A percentile compares a stretch with the other conserved stretches of the same genome.
These are phyloP conservation scores for Alternaria arborescens DNA, from an alignment of 2,329 filamentous ascomycete genomes.

Conservation along the genomic window DNA sequence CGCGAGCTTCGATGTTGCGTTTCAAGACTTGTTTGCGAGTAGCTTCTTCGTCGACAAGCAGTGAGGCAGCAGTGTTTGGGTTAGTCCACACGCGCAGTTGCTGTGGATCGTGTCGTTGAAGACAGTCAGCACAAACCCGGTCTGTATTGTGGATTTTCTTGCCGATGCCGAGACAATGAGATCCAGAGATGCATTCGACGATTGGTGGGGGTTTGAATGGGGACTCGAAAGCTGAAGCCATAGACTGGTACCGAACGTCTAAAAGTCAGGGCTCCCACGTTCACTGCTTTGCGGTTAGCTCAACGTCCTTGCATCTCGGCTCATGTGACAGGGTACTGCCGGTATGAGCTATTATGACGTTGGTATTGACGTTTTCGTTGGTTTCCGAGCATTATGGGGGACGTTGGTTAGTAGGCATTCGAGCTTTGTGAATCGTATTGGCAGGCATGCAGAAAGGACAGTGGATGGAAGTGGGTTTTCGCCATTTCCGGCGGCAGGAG, in stretches of 20 bases:
- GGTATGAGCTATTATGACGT: constrained; percentile 16
- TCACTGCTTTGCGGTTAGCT: constrained; percentile 27
- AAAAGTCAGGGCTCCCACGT: constrained; percentile 21
- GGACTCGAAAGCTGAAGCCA: constrained; percentile 25
- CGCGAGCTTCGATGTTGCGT: constrained; percentile 34
- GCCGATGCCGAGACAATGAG: constrained; percentile 38
- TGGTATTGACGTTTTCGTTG: background rate
- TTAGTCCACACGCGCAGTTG: constrained; percentile 33
- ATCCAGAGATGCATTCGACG: constrained; percentile 32
- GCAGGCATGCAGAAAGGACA: constrained; percentile 5
- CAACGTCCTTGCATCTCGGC: constrained; percentile 28
- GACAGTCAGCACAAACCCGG: constrained; percentile 34
- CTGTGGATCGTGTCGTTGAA: constrained; percentile 35
- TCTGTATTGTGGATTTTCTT: constrained; percentile 34
- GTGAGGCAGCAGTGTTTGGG: constrained; percentile 21
- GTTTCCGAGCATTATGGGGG: constrained; percentile 7
- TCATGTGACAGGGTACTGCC: constrained; percentile 15
- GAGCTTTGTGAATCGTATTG: background rate
- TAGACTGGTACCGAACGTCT: constrained; percentile 25
- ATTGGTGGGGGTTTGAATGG: constrained; percentile 37
- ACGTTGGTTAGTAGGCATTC: background rate
- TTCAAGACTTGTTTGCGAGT: constrained; percentile 29
- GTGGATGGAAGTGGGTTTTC: constrained; percentile 16
- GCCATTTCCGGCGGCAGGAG: constrained; percentile 17
- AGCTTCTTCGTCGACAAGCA: constrained; percentile 31